phyloP scores from a whole-genome alignment of 108 stramenopile genomes.

The Asterionellopsis glacialis region DNA sequence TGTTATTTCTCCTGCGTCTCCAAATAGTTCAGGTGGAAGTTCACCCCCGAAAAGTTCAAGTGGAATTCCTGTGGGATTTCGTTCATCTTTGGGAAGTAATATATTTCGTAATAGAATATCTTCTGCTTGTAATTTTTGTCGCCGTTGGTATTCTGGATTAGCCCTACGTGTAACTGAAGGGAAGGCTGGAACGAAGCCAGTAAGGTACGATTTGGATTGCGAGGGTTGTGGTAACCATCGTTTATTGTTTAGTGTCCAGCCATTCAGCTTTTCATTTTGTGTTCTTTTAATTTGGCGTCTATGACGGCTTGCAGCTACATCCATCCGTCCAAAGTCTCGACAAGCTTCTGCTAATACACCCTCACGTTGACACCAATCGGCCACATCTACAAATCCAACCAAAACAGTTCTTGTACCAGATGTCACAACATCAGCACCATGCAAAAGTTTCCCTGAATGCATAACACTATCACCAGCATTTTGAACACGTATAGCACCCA shows the following conservation, averaged over 20 bases:
- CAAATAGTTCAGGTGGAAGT: no score
- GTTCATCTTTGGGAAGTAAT: constrained; percentile 28
- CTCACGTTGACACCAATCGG: constrained; percentile 34
- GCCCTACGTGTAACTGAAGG: constrained; percentile 33
- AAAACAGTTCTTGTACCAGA: constrained; percentile 53
- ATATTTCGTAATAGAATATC: constrained; percentile 54
- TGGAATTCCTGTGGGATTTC: no score
- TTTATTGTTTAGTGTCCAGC: constrained; percentile 44
- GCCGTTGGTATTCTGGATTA: constrained; percentile 38
- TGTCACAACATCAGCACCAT: constrained; percentile 68
- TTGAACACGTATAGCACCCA: constrained; percentile 41
- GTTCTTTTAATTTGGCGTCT: constrained; percentile 16
- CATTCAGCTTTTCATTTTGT: background rate
- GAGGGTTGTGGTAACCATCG: constrained; percentile 31
- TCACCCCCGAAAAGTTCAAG: no score
- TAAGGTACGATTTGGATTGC: constrained; percentile 2
- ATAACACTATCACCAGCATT: constrained; percentile 50
- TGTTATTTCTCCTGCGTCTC: no score
- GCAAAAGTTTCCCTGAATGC: constrained; percentile 67
- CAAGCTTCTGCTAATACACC: constrained; percentile 45
- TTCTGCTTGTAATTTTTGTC: constrained; percentile 46
- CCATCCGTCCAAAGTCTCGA: constrained; percentile 69
- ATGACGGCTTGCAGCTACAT: constrained; percentile 44
- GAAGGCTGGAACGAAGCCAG: constrained; percentile 32
- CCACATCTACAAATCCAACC: constrained; percentile 73